Evolutionary conservation across 2,329 filamentous ascomycete genomes (phyloP).

Genomic region (Colletotrichum brevisporum): DNA sequence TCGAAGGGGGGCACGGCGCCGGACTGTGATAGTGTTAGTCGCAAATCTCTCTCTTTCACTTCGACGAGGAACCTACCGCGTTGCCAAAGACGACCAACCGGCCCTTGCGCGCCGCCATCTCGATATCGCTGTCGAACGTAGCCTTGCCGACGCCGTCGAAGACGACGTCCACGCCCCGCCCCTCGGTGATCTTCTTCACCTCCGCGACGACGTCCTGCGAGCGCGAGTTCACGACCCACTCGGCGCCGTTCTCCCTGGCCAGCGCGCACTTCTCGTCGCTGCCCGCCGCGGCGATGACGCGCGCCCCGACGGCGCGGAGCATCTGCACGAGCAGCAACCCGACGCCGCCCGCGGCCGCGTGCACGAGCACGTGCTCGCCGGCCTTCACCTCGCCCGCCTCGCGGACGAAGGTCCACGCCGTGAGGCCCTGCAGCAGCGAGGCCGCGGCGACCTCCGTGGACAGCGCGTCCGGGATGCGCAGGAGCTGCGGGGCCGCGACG

Average conservation of each 20-base stretch:
- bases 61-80: conserved; percentile 66
- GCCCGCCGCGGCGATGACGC: conserved; percentile 84
- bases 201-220: conserved; percentile 69
- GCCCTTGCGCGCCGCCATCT: conserved; percentile 83
- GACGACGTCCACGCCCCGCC: conserved; percentile 80
- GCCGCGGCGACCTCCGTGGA: conserved; percentile 75
- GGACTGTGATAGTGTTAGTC: conserved; percentile 52
- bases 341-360: conserved; percentile 88
- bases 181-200: conserved; percentile 79
- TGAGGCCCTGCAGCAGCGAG: conserved; percentile 84
- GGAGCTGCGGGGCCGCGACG: conserved; percentile 66
- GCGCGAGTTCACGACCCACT: conserved; percentile 79
- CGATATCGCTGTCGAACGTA: conserved; percentile 85
- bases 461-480: conserved; percentile 76
- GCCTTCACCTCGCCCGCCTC: conserved; percentile 82
- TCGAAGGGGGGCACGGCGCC: conserved; percentile 81
- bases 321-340: conserved; percentile 83
- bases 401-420: conserved; percentile 82
- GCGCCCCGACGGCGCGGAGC: conserved; percentile 78
- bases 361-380: conserved; percentile 86
- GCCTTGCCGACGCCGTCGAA: conserved; percentile 90
- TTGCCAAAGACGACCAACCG: conserved; percentile 86
- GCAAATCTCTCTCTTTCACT: conserved; percentile 14
- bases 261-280: conserved; percentile 79
- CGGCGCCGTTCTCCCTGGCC: conserved; percentile 79